A percentile compares a stretch with the other conserved stretches of the same genome.
These are phyloP conservation scores for Achaetomium macrosporum DNA, from an alignment of 2,329 filamentous ascomycete genomes.

Conservation along the genomic window DNA sequence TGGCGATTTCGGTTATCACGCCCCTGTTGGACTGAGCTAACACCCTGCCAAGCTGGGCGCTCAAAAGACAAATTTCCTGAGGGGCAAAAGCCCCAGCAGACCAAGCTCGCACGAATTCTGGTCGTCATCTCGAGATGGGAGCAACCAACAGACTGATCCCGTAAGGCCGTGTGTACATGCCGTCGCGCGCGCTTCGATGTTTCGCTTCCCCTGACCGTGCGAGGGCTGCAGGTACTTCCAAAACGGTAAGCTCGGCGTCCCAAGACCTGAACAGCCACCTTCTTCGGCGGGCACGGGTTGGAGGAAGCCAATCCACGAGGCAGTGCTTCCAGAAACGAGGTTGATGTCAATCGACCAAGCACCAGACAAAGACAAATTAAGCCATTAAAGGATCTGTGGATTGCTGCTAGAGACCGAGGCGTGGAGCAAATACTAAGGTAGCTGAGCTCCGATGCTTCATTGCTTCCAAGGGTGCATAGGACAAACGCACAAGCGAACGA, in stretches of 20 bases:
- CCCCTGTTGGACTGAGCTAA: not conserved
- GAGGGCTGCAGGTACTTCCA: not conserved
- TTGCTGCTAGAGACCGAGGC: not conserved
- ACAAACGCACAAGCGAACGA: not conserved
- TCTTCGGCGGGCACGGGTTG: not conserved
- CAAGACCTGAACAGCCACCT: not conserved
- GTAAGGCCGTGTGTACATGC: too few relatives aligned
- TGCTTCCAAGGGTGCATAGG: not conserved
- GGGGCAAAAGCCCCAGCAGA: too few relatives aligned
- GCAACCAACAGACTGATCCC: too few relatives aligned
- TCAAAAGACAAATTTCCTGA: too few relatives aligned
- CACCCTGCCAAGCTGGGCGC: not conserved
- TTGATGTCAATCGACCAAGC: not conserved
- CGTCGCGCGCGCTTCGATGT: not conserved
- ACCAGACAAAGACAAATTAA: not conserved
- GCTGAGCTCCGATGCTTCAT: not conserved
- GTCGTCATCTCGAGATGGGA: too few relatives aligned
- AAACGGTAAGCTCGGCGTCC: not conserved
- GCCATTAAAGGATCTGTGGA: not conserved
- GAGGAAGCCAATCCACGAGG: slow-evolving; percentile 12
- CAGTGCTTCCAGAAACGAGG: slow-evolving; percentile 1
- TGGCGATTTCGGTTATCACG: slow-evolving; percentile 10
- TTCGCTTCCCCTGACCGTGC: not conserved
- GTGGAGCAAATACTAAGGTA: not conserved
- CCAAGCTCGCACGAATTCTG: too few relatives aligned